Base-by-base conservation (phyloP, 257 asterid genomes). In the Coffea canephora region DNA sequence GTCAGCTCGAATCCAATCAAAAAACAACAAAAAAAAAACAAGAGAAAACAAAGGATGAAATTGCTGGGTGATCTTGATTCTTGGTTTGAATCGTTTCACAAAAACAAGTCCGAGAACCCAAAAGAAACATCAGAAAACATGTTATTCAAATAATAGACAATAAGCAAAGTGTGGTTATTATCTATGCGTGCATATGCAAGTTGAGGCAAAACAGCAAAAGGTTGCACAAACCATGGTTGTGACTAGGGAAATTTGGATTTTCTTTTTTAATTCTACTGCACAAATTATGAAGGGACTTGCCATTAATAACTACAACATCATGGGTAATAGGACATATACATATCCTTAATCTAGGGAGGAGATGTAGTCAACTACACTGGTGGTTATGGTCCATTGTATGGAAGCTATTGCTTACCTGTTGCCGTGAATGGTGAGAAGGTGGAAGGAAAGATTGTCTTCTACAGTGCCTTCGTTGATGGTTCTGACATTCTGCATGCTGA, bases 41-140 rank as follows among this genome's bases (percentile, higher is more conserved):
- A 31, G 31, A 31, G 31, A 31, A 31, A 31, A 31, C 31, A 31
- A 31, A 31, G 31, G 31, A 31, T 31, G 31, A 31, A 31, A 31
- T 31, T 31, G 31, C 31, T 31, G 31, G 0, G 31, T 31, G 31
- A 31, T 31, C 31, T 31, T 31, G 31, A 31, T 31, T 31, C 31
- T 31, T 31, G 31, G 31, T 31, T 31, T 31, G 31, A 31, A 31
- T 31, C 31, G 31, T 31, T 31, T 31, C 31, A 31, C 31, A 31
- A 31, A 31, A 31, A 31, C 31, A 31, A 31, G 31, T 94, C 98
- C 98, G 91, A 0, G 98, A 97, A 52, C 97, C 98, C 93, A 65
- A 19, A 59, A 45, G 72, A 76, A 45, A 73, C 31, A 31, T 31
- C 31, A 31, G 31, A 31, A 31, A 31, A 31, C 19, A 27, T 16